Percentiles rank a stretch among this genome's conserved stretches.
Conservation (phyloP, 2,329 filamentous ascomycete genomes). For the Cladobotryum mycophilum region DNA sequence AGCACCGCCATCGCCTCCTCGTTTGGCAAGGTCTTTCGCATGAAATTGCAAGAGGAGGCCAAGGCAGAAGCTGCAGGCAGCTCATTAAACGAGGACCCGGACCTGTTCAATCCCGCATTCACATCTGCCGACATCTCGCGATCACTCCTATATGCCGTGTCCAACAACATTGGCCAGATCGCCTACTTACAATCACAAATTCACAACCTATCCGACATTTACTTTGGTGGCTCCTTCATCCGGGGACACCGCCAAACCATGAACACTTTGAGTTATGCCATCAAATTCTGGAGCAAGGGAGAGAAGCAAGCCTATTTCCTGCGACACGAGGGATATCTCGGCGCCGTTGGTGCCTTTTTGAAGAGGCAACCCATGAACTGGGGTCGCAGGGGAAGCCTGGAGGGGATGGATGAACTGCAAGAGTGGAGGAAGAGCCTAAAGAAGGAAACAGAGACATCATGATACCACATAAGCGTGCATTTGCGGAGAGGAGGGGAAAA, state of each 20-base stretch:
- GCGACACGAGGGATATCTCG: slow-evolving; percentile 91
- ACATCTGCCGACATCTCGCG: slow-evolving; percentile 79
- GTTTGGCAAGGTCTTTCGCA: slow-evolving; percentile 93
- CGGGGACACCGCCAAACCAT: slow-evolving; percentile 95
- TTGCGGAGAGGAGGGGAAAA: neutral
- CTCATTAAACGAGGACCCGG: slow-evolving; percentile 39
- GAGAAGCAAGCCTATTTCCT: slow-evolving; percentile 94
- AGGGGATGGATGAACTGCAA: slow-evolving; percentile 37
- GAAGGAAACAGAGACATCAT: slow-evolving; percentile 8
- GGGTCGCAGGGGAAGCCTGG: slow-evolving; percentile 76
- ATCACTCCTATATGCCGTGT: slow-evolving; percentile 88
- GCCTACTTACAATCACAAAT: slow-evolving; percentile 96
- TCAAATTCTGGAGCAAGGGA: slow-evolving; percentile 95
- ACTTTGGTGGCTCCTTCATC: slow-evolving; percentile 97
- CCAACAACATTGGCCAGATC: slow-evolving; percentile 97
- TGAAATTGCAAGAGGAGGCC: slow-evolving; percentile 77
- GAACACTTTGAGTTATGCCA: slow-evolving; percentile 93
- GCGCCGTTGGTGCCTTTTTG: slow-evolving; percentile 87
- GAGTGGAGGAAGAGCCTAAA: slow-evolving; percentile 22
- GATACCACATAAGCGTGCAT: neutral
- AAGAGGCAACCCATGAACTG: slow-evolving; percentile 87
- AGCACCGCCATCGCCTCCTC: slow-evolving; percentile 92
- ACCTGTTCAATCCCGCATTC: slow-evolving; percentile 47
- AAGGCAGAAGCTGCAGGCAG: slow-evolving; percentile 68
- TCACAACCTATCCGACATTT: slow-evolving; percentile 84